Base-by-base conservation (phyloP, 2,329 filamentous ascomycete genomes). In the Hymenotorrendiella dingleyae region DNA sequence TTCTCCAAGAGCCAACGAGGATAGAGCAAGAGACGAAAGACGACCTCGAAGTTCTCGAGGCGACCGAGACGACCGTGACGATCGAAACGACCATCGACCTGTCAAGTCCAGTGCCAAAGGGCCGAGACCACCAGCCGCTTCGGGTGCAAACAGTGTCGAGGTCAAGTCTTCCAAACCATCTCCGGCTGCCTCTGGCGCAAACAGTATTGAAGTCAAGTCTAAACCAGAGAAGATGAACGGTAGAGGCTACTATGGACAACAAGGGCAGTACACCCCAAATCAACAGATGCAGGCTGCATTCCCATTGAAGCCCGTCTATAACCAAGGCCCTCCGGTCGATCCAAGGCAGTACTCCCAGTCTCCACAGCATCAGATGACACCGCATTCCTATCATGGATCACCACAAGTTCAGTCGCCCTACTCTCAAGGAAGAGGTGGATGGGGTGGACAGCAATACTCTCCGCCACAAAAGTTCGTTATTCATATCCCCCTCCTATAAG, bases 331-430 rank as follows among this genome's bases (percentile, higher is more conserved):
- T 29, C 60, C 55, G 44, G 50, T 56, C 26, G 56, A 62, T 36
- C 52, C 64, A 17, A 63, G 68, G 28, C 69, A 72, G 42, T 77
- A 75, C 54, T 70, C 71, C 19, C 71, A 74, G 35, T 80, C 79
- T n/a, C 74, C 80, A 28, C 72, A 76, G 41, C 76, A 58, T 52
- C 75, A 77, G 53, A 66, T 68, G 50, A 69, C 71, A 17, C 71
- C 76, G 16, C 72, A 65, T 39, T 72, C 70, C 38, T 70, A 74
- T 52, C 76, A 78, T 52, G 73, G 72, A 34, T 82, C 80, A 14
- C 78, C 81, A n/a, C 73, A 73, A 46, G 69, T 70, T 8, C 73
- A 76, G 32, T 82, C 80, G 28, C 78, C 80, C 11, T 78, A 82
- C 56, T 68, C 68, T 27, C 66, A 67, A 48, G 68, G 68, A 36